phyloP scores from a whole-genome alignment of 805 yeast genomes.

The Zygosaccharomyces kombuchaensis region DNA sequence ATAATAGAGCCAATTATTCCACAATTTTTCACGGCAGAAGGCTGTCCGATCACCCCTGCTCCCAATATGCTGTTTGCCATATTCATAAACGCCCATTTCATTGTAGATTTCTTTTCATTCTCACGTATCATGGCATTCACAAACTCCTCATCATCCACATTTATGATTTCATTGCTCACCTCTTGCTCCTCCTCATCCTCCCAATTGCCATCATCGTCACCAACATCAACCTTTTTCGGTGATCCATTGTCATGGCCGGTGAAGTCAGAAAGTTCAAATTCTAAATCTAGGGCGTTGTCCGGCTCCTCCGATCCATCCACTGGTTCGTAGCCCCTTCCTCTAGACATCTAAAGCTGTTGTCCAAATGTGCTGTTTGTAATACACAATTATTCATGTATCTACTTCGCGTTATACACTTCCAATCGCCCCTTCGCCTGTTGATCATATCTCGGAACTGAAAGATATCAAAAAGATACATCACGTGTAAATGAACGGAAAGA shows the following conservation, averaged over 20 bases:
- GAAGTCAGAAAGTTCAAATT: constrained; percentile 14
- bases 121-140: constrained; percentile 17
- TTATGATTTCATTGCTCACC: background rate
- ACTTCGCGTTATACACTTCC: background rate
- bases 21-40: constrained; percentile 76
- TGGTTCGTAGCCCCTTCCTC: background rate
- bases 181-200: background rate
- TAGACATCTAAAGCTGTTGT: background rate
- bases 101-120: constrained; percentile 44
- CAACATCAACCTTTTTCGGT: background rate
- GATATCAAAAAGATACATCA: background rate
- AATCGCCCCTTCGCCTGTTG: background rate
- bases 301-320: background rate
- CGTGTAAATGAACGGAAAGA: background rate
- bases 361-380: background rate
- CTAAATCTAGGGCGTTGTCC: background rate
- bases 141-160: constrained; percentile 7
- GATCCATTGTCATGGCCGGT: background rate
- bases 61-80: constrained; percentile 95
- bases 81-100: constrained; percentile 91
- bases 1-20: constrained; percentile 74
- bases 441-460: background rate
- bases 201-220: background rate
- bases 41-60: constrained; percentile 94
- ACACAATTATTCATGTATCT: constrained; percentile 1